A percentile compares a stretch with the other conserved stretches of the same genome.
These are phyloP conservation scores for Setaria viridis DNA, from an alignment of 202 grass and related monocot genomes.

Conservation along the genomic window DNA sequence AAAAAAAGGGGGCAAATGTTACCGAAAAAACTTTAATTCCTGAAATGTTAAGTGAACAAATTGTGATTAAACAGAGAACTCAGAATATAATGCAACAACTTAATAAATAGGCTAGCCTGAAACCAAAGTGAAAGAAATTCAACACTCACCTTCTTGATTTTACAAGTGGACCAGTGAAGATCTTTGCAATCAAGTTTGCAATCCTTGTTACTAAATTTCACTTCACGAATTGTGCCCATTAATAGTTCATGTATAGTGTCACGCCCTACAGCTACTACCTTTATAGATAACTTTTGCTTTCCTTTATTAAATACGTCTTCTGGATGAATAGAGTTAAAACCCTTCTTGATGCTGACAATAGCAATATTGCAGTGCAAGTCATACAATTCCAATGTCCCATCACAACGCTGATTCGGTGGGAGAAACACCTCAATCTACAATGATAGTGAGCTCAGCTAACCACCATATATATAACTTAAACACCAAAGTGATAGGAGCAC, in stretches of 20 bases:
- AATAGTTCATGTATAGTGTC: background rate
- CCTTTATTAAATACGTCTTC: background rate
- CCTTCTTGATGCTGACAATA: constrained; percentile 24
- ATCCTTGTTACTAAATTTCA: background rate
- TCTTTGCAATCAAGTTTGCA: background rate
- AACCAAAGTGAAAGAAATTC: background rate
- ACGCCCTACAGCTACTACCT: constrained; percentile 35
- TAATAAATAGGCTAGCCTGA: background rate
- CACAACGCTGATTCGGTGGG: background rate
- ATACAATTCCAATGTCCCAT: constrained; percentile 36
- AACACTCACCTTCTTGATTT: constrained; percentile 42
- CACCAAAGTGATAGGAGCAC: background rate
- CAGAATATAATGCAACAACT: background rate
- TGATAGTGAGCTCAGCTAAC: background rate
- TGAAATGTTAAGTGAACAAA: background rate
- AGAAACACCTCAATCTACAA: constrained; percentile 43
- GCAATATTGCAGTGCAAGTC: constrained; percentile 32
- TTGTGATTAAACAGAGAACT: background rate
- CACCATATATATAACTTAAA: background rate
- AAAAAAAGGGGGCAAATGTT: background rate
- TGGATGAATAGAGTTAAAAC: background rate
- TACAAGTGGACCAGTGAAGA: constrained; percentile 18
- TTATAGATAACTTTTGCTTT: background rate
- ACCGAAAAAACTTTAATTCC: too few relatives aligned
- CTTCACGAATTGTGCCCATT: constrained; percentile 25